Evolutionary conservation across 2,329 filamentous ascomycete genomes (phyloP), one percentile per base, ranked within the genome.

Genomic region (Trichoderma harzianum): DNA sequence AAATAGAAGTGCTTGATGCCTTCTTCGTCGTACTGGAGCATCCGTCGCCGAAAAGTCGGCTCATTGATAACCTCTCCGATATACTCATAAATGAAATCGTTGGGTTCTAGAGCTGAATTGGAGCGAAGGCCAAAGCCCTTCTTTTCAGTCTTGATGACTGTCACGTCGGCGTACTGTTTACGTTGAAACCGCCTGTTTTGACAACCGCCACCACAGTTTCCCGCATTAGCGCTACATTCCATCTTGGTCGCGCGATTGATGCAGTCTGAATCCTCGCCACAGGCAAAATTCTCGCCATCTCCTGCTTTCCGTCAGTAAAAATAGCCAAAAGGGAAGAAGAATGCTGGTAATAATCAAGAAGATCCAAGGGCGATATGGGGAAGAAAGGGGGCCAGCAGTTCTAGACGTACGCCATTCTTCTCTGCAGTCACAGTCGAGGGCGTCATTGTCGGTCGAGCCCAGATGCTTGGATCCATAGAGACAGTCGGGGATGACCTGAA

Each of bases 1-100:
- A 99, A 99, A 83, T 99, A 99, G 82, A 99, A 99, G 83, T 99
- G 96, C 82, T 97, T 97, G 86, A 99, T 98, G 73, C 95, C 95
- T 81, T 98, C 94, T 62, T 96, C 89, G 79, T 98, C 94, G 82
- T 99, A 99, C 78, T 97, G 92, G 51, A 94, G 85, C 91, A 97
- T 98, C 73, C 96, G 93, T 72, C 91, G 90, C 70, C 94, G 92
- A 79, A 98, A 98, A 12, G 92, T 92, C 34, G 89, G 88, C 82
- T 99, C 95, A 77, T 97, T 95, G 80, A 99, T 98, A 76, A 98
- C 96, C 83, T 99, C 96, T 77, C 96, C 96, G 77, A 99, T 95
- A 81, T 99, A 99, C 83, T 99, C 96, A 80, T 94, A 98, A 76
- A 99, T 94, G 80, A 99, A 97, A 79, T 98, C 94, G 79, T 97